phyloP scores from a whole-genome alignment of 352 stramenopile species.

The Pythium guiyangense region DNA sequence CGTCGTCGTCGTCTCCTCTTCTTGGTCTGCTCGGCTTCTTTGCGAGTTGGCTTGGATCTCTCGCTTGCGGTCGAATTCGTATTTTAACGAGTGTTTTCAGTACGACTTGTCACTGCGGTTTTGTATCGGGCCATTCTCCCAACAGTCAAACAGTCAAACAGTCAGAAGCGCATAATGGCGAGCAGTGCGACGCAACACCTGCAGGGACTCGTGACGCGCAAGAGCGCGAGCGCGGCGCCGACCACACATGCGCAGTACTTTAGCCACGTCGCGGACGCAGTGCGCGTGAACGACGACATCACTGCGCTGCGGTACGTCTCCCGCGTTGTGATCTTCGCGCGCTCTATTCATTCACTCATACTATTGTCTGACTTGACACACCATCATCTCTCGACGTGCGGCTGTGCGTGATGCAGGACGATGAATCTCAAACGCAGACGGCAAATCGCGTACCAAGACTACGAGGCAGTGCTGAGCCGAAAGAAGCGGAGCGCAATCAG shows the following conservation, averaged over 20 bases:
- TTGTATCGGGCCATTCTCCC: neutral
- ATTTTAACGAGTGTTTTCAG: too few relatives aligned
- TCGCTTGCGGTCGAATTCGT: neutral
- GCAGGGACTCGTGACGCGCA: constrained; percentile 59
- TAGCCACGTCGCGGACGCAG: constrained; percentile 56
- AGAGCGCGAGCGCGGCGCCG: constrained; percentile 40
- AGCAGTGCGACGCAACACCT: constrained; percentile 37
- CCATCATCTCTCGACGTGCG: neutral
- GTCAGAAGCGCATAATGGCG: constrained; percentile 5
- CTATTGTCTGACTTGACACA: neutral
- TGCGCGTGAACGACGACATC: constrained; percentile 48
- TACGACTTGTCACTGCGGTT: neutral
- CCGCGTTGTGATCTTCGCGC: neutral
- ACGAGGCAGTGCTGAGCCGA: constrained; percentile 69
- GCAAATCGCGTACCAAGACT: constrained; percentile 55
- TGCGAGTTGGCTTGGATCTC: constrained; percentile 1
- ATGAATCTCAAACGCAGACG: constrained; percentile 70
- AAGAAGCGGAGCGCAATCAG: constrained; percentile 50
- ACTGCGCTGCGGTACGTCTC: constrained; percentile 38
- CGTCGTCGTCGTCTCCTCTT: neutral
- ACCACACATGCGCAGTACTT: constrained; percentile 69
- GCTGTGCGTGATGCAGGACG: constrained; percentile 19
- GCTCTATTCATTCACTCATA: constrained; percentile 2
- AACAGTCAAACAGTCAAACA: neutral
- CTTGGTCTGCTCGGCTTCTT: neutral